phyloP scores from a whole-genome alignment of 208 protist genomes.

The Acanthamoeba castellanii region DNA sequence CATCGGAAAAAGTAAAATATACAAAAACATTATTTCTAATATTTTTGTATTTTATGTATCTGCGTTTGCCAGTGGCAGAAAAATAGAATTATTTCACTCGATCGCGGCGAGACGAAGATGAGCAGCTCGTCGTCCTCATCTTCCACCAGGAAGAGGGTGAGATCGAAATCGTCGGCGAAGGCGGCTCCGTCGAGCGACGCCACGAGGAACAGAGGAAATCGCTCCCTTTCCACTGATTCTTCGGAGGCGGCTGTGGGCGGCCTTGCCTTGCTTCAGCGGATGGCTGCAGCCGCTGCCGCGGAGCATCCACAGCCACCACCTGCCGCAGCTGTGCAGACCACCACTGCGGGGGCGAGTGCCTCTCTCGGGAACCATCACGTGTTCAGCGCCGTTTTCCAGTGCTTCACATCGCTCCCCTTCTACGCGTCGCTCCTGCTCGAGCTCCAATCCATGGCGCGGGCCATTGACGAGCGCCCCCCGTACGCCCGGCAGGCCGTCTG shows the following conservation, averaged over 20 bases:
- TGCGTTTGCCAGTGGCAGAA: too few species aligned
- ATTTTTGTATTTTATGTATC: too few species aligned
- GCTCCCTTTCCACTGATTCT: background rate
- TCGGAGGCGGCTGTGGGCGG: background rate
- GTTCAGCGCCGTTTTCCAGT: conserved; percentile 1
- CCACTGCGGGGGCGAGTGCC: background rate
- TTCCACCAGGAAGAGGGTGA: background rate
- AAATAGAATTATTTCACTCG: background rate
- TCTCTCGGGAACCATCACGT: background rate
- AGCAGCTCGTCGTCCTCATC: background rate
- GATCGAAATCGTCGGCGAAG: background rate
- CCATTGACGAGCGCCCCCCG: background rate
- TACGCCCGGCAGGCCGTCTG: conserved; percentile 21
- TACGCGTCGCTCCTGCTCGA: conserved; percentile 46
- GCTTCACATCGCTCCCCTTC: conserved; percentile 49
- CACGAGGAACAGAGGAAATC: background rate
- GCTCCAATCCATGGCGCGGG: conserved; percentile 32
- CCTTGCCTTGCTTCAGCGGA: background rate
- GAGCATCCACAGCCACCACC: background rate
- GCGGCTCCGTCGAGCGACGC: background rate
- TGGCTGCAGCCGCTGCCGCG: background rate
- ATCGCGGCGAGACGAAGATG: background rate
- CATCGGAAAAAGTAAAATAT: too few species aligned
- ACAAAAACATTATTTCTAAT: too few species aligned
- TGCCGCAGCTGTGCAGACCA: too few species aligned